Evolutionary conservation across 129 eudicot genomes (phyloP), one percentile per base, ranked within the genome.

Genomic region (Sambucus nigra): DNA sequence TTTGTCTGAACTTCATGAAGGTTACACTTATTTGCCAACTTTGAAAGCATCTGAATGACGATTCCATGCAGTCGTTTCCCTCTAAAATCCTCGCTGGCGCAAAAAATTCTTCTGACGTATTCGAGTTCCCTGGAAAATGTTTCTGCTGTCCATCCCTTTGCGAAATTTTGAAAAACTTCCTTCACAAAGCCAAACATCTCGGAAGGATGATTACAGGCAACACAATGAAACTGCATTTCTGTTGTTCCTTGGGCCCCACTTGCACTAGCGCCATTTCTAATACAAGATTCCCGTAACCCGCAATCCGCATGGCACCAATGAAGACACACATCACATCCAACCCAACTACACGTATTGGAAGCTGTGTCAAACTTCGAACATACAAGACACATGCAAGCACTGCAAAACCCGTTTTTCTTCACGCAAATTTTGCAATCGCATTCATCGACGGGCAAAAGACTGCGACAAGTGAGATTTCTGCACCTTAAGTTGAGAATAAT

Each of bases 291-390:
- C 25, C 80, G 60, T 63, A 92, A 61, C 28, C 94, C 99, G 66
- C 99, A 92, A 38, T 86, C 96, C 2, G 94, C 83, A 47, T 92
- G 99, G 73, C 99, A 92, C 99, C 99, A 92, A 75, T 92, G 99
- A 49, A 82, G 38, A 70, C 99, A 92, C 9, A 86, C 87, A 73
- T 92, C 99, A 69, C 99, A 92, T 32, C 99, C 99, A 28, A 92
- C 99, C 99, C 99, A 92, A 63, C 99, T 79, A 73, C 99, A 92
- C 0, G 99, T 92, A 66, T 92, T 86, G 13, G 91, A 74, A 8
- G 99, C 96, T 68, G 40, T 86, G 66, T 92, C 99, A 42, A 92
- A 92, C 68, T 92, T 92, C 14, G 94, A 92, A 71, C 99, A 92
- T 27, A 86, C 80, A 48, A 92, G 71, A 61, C 99, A 92, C 99